Base-by-base conservation (phyloP, 805 yeast species). In the Candida tallmaniae region DNA sequence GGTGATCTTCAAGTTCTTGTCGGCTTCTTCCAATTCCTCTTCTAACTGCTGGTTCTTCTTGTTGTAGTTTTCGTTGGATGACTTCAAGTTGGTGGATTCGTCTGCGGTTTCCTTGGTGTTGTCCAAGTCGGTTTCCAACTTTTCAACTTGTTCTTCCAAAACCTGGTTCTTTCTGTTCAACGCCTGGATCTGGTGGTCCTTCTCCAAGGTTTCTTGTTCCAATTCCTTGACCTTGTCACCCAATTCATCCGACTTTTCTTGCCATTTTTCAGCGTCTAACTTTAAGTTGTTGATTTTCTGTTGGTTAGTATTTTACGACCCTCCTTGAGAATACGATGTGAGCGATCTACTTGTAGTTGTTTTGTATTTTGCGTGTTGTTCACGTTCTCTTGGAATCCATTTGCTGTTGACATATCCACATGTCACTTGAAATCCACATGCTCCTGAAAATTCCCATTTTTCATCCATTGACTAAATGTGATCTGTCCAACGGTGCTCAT, bases 251-350 rank as follows among this genome's bases (percentile, higher is more conserved):
- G 93, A 81, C 73, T 88, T 86, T 62, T 87, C 96, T 72, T 90
- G 96, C 87, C 98, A 94, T 52, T 82, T 73, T 71, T 93, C 98
- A 48, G 96, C 90, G 60, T 93, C 97, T 54, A 85, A 73, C 69
- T 90, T 89, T 64, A 93, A 79, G 66, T 80, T 80, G 74, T 71
- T 81, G 70, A 88, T 72, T 77, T 87, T 88, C 94, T 85, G 33
- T 17, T 26, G 21, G 44, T 43, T 42, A 42, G 46, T 39, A 39
- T 23, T n/a, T n/a, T n/a, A n/a, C n/a, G n/a, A n/a, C n/a, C n/a
- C n/a, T n/a, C n/a, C n/a, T n/a, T n/a, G n/a, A n/a, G n/a, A n/a
- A n/a, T n/a, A n/a, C n/a, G n/a, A n/a, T n/a, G n/a, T n/a, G n/a
- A n/a, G n/a, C n/a, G n/a, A n/a, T n/a, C n/a, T n/a, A n/a, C n/a